Evolutionary conservation across 768 basidiomycete genomes (phyloP).

Genomic region (Jaapia argillacea): DNA sequence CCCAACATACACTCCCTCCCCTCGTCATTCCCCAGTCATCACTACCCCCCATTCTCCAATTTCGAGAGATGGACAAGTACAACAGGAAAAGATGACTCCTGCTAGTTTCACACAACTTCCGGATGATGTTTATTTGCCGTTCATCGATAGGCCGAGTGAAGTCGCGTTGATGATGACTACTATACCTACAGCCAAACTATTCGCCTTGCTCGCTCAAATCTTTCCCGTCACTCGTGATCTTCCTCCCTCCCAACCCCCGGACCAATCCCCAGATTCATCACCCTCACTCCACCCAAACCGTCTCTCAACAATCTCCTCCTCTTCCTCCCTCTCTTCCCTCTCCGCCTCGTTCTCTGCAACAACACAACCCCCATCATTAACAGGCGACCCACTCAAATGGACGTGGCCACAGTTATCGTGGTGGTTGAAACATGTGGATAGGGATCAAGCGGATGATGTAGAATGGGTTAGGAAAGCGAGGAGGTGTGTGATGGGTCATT

Average conservation of each 20-base stretch:
- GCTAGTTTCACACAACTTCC: slow-evolving; percentile 69
- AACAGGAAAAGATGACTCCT: slow-evolving; percentile 17
- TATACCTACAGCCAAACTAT: slow-evolving; percentile 59
- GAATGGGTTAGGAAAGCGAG: slow-evolving; percentile 67
- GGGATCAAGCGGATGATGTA: slow-evolving; percentile 55
- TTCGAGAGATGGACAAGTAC: slow-evolving; percentile 7
- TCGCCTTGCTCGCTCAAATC: slow-evolving; percentile 65
- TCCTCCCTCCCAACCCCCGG: slow-evolving; percentile 5
- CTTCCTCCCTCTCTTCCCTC: no score
- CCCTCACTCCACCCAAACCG: slow-evolving; percentile 15
- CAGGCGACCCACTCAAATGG: slow-evolving; percentile 61
- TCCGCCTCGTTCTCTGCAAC: slow-evolving; percentile 15
- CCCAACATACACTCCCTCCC: slow-evolving; percentile 22
- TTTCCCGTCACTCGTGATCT: slow-evolving; percentile 23
- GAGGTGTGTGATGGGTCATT: slow-evolving; percentile 65
- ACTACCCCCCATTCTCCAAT: slow-evolving; percentile 8
- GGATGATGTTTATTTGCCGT: slow-evolving; percentile 74
- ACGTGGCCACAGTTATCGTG: slow-evolving; percentile 55
- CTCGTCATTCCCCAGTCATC: slow-evolving; percentile 12
- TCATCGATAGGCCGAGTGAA: slow-evolving; percentile 74
- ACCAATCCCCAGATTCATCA: slow-evolving; percentile 11
- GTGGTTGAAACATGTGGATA: slow-evolving; percentile 58
- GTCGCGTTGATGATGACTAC: slow-evolving; percentile 57
- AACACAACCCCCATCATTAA: slow-evolving; percentile 18
- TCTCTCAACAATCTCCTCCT: slow-evolving; percentile 17